phyloP scores from a whole-genome alignment of 2,329 filamentous ascomycete species.

The Apiospora marii region DNA sequence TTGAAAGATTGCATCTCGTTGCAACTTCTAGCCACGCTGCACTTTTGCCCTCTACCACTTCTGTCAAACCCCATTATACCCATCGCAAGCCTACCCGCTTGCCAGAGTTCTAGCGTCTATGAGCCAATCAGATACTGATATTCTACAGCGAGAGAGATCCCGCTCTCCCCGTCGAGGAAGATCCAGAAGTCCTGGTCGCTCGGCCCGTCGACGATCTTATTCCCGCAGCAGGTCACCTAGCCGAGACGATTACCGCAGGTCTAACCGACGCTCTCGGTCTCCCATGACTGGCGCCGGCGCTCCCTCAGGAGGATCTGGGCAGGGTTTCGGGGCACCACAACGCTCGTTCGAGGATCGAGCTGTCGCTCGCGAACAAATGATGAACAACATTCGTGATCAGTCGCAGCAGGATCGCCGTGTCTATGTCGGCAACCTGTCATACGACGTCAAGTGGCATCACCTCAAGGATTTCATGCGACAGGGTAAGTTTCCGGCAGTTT shows the following conservation, averaged over 20 bases:
- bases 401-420: slow-evolving; percentile 99
- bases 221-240: slow-evolving; percentile 82
- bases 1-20: background rate
- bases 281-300: slow-evolving; percentile 83
- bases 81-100: slow-evolving; percentile 22
- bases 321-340: slow-evolving; percentile 71
- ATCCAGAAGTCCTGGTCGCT: slow-evolving; percentile 81
- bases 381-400: slow-evolving; percentile 90
- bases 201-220: slow-evolving; percentile 76
- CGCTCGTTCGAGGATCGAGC: slow-evolving; percentile 86
- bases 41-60: background rate
- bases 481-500: slow-evolving; percentile 67
- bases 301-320: slow-evolving; percentile 70
- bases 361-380: slow-evolving; percentile 91
- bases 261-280: slow-evolving; percentile 78
- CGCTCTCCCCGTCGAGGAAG: slow-evolving; percentile 80
- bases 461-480: slow-evolving; percentile 99
- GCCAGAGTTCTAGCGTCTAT: slow-evolving; percentile 28
- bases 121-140: slow-evolving; percentile 41
- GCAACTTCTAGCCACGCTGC: background rate
- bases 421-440: slow-evolving; percentile 98
- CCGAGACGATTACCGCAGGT: slow-evolving; percentile 78
- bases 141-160: slow-evolving; percentile 79
- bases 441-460: slow-evolving; percentile 99
- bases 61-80: background rate